Conservation (phyloP, 176 grass and related monocot genomes). For the Poa annua region DNA sequence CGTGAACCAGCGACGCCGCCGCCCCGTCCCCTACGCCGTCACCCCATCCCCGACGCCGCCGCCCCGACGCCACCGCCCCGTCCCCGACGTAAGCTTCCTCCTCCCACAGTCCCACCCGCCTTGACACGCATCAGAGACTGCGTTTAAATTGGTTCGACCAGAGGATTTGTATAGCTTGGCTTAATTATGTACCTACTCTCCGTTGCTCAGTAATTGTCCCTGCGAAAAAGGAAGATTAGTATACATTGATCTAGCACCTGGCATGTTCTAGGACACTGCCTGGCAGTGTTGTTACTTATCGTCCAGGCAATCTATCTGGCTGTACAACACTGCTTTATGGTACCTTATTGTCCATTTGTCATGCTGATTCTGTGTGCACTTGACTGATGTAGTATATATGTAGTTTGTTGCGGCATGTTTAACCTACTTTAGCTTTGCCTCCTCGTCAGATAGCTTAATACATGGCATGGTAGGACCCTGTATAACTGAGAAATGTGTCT, state of each 20-base stretch:
- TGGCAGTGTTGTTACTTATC: background rate
- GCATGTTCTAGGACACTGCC: too few relatives aligned
- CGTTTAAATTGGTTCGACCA: background rate
- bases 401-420: constrained; percentile 2
- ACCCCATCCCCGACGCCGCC: too few relatives aligned
- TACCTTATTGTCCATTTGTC: background rate
- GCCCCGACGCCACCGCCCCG: too few relatives aligned
- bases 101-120: too few relatives aligned
- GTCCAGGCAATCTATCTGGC: background rate
- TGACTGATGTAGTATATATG: constrained; percentile 18
- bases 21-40: too few relatives aligned
- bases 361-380: background rate
- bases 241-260: background rate
- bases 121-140: background rate
- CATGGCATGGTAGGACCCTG: background rate
- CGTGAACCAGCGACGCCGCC: too few relatives aligned
- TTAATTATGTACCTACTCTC: background rate
- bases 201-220: background rate
- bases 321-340: background rate
- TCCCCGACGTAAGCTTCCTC: too few relatives aligned
- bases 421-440: background rate
- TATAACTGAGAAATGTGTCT: constrained; percentile 15
- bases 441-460: background rate
- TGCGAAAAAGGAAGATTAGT: background rate
- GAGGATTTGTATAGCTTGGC: background rate